Evolutionary conservation across 129 eudicot species (phyloP), one percentile per base, ranked within the genome.

Genomic region (Calendula officinalis): DNA sequence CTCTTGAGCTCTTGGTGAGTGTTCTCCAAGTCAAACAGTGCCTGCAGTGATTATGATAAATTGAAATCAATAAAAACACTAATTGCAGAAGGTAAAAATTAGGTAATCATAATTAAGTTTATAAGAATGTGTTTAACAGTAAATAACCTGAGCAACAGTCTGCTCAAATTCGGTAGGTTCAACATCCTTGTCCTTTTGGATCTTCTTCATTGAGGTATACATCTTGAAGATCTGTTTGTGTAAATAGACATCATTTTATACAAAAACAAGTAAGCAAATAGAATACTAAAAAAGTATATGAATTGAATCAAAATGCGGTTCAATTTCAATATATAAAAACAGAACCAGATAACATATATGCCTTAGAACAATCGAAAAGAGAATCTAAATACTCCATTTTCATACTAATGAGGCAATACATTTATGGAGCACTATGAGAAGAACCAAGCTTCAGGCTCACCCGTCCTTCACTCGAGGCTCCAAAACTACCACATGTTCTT

Each of bases 1-100:
- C 88, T 79, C 63, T 88, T 84, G 14, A 88, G 88, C 56, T 88
- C 96, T 46, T 65, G 77, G 79, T 81, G 84, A 9, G 86, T 79
- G 77, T 81, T 84, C 72, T 87, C 95, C 68, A 87, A 50, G 51
- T 87, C 95, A 60, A 77, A 77, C 65, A 82, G 55, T 0, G 83
- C 86, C 90, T 84, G 78, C 30, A 38, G 22, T 13, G 7, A 38
- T 41, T 6, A 38, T 15, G 5, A 14, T 47, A 37, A 0, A 73
- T 9, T 14, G 3, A 47, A 15, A 56, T 73, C 22, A 46, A 38
- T 30, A 15, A 32, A 10, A 4, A 27, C 12, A 53, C 59, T 8
- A 52, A 27, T 7, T 6, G 0, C 16, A 5, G 8, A 54, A 13
- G 5, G 14, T 43, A 14, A 51, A 14, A 35, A 69, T 2, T 12